These are phyloP conservation scores for Monosporozyma solicola DNA, from an alignment of 805 yeast genomes.

Conservation along the genomic window DNA sequence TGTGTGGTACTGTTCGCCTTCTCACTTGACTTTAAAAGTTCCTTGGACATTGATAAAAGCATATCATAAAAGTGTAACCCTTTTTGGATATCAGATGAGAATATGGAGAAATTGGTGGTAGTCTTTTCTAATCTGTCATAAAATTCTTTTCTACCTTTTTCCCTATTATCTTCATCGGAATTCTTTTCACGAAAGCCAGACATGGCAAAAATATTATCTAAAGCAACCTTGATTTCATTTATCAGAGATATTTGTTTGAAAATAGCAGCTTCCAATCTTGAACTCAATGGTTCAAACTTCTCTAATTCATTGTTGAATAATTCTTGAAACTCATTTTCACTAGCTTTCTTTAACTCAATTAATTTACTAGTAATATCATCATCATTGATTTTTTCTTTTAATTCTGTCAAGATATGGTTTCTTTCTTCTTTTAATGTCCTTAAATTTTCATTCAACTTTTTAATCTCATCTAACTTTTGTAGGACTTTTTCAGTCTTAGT, in stretches of 20 bases:
- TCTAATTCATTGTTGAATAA: constrained; percentile 63
- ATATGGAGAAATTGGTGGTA: constrained; percentile 48
- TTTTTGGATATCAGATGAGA: constrained; percentile 47
- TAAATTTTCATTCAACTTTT: constrained; percentile 51
- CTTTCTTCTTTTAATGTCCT: constrained; percentile 58
- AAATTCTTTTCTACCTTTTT: constrained; percentile 28
- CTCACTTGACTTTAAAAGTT: constrained; percentile 10
- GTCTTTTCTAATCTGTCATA: constrained; percentile 41
- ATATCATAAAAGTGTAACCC: constrained; percentile 59
- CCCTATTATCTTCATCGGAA: constrained; percentile 28
- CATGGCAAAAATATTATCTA: constrained; percentile 41
- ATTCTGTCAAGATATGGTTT: constrained; percentile 45
- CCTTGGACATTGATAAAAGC: constrained; percentile 24
- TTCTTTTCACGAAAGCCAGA: constrained; percentile 38
- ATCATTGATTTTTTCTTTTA: constrained; percentile 60
- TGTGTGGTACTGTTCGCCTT: neutral
- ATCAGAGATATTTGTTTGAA: constrained; percentile 50
- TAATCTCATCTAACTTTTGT: constrained; percentile 40
- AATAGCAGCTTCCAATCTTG: constrained; percentile 60
- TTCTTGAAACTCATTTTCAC: constrained; percentile 48
- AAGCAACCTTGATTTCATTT: constrained; percentile 36
- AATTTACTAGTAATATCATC: constrained; percentile 81
- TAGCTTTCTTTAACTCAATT: constrained; percentile 51
- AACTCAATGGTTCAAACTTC: constrained; percentile 63
- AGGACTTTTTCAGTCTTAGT: constrained; percentile 26